phyloP scores from a whole-genome alignment of 202 grass and related monocot species.

The Setaria viridis region DNA sequence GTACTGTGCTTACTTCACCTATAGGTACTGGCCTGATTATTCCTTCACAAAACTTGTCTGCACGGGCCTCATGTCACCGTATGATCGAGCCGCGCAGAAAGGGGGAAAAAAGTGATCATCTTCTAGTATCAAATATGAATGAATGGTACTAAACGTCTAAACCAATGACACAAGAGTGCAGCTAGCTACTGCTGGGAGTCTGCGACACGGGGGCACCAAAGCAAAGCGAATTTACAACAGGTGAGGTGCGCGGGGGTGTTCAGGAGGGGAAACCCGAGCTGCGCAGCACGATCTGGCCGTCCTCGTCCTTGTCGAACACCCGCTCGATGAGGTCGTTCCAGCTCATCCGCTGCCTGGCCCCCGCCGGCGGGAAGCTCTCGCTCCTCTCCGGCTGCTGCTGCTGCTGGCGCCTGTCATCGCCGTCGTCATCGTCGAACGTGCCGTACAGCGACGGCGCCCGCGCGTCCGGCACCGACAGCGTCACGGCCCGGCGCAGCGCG shows the following conservation, averaged over 20 bases:
- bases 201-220: neutral
- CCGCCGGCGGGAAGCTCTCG: slow-evolving; percentile 44
- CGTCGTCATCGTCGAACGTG: slow-evolving; percentile 52
- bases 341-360: slow-evolving; percentile 65
- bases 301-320: slow-evolving; percentile 78
- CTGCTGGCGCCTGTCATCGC: neutral
- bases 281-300: slow-evolving; percentile 67
- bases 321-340: slow-evolving; percentile 91
- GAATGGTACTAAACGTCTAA: slow-evolving; percentile 1
- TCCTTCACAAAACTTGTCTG: neutral
- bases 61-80: neutral
- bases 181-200: neutral
- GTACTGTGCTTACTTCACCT: neutral
- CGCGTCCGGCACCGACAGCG: slow-evolving; percentile 69
- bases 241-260: neutral
- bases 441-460: slow-evolving; percentile 61
- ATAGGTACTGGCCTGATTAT: neutral
- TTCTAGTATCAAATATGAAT: slow-evolving; percentile 12
- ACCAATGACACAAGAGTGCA: neutral
- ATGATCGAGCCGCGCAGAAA: neutral
- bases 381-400: slow-evolving; percentile 31
- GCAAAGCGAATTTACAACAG: slow-evolving; percentile 37
- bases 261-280: slow-evolving; percentile 40
- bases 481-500: slow-evolving; percentile 69
- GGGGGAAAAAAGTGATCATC: neutral